These are phyloP conservation scores for Austroboletus novae-zelandiae DNA, from an alignment of 1,284 basidiomycete genomes.

Conservation along the genomic window DNA sequence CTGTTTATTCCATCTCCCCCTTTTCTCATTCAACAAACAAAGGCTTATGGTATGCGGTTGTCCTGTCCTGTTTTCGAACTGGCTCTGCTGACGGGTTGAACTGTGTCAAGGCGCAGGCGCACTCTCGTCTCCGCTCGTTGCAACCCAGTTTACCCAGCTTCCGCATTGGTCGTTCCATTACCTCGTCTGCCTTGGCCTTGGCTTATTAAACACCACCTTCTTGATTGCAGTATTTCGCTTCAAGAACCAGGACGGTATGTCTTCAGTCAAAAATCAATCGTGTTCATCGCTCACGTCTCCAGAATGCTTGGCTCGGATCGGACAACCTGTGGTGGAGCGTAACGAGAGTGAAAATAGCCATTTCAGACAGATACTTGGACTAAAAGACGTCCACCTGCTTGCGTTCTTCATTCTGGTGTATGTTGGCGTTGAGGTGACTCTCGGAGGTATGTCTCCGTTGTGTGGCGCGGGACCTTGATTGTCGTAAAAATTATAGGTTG, in stretches of 20 bases:
- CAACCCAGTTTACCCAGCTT: slow-evolving; percentile 59
- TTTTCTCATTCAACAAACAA: background rate
- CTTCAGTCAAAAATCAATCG: background rate
- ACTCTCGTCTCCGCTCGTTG: slow-evolving; percentile 54
- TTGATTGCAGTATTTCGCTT: slow-evolving; percentile 52
- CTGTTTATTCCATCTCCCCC: background rate
- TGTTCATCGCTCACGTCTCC: slow-evolving; percentile 5
- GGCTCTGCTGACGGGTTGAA: slow-evolving; percentile 1
- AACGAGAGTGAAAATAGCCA: slow-evolving; percentile 36
- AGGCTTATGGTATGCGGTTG: slow-evolving; percentile 34
- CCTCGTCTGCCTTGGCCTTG: slow-evolving; percentile 56
- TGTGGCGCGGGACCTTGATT: background rate
- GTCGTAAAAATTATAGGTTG: slow-evolving; percentile 35
- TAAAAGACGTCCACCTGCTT: slow-evolving; percentile 49
- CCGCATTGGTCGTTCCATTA: slow-evolving; percentile 64
- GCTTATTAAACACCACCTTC: slow-evolving; percentile 42
- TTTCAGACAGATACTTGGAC: slow-evolving; percentile 48
- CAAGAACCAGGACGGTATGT: slow-evolving; percentile 52
- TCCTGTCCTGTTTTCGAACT: background rate
- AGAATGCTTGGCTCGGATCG: slow-evolving; percentile 34
- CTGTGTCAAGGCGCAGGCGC: slow-evolving; percentile 53
- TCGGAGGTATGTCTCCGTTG: slow-evolving; percentile 39
- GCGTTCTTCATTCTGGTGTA: slow-evolving; percentile 57
- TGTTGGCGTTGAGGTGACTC: slow-evolving; percentile 58
- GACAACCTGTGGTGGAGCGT: slow-evolving; percentile 29